Base-by-base conservation (phyloP, 768 basidiomycete genomes). In the Bullera alba region DNA sequence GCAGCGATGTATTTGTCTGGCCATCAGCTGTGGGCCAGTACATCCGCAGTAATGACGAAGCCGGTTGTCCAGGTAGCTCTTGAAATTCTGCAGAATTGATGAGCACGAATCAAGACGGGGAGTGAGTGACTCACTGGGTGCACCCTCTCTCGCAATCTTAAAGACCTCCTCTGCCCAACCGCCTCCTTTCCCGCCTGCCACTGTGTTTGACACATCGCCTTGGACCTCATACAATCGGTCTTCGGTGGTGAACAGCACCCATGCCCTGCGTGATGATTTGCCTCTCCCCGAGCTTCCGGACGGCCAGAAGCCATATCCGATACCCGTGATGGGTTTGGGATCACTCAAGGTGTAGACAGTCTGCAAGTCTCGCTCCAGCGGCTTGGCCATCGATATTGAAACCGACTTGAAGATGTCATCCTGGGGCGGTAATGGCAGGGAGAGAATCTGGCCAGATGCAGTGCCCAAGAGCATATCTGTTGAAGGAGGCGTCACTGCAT, bases 221-320 rank as follows among this genome's bases (percentile, higher is more conserved):
- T 67, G 65, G 4, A 93, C 88, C 67, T 96, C 90, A 67, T 95
- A 93, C 65, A 96, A 85, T 54, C 91, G 80, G 5, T 85, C 83
- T 10, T 82, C 79, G 2, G 95, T 96, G 0, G 89, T 90, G 6
- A 81, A 83, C 17, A 97, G 75, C 16, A 95, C 81, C 17, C 92
- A 76, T 2, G 68, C 72, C 27, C 49, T 58, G 53, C 53, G 7
- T 7, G 37, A 39, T 10, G 12, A 14, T n/a, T 34, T 34, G 21
- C 10, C 21, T 12, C 38, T 41, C 8, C 14, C 12, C 21, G 38
- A 14, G 10, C n/a, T n/a, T 34, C 10, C n/a, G 8, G 45, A 23
- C 14, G 57, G 46, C 65, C 67, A 85, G 80, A 72, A 79, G 58
- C 90, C 85, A 67, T 86, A 89, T 58, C 80, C 82, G 54, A 96